A percentile compares a stretch with the other conserved stretches of the same genome.
Evolutionary conservation across 2,329 filamentous ascomycete genomes (phyloP).

Genomic region (Xylaria sp.): DNA sequence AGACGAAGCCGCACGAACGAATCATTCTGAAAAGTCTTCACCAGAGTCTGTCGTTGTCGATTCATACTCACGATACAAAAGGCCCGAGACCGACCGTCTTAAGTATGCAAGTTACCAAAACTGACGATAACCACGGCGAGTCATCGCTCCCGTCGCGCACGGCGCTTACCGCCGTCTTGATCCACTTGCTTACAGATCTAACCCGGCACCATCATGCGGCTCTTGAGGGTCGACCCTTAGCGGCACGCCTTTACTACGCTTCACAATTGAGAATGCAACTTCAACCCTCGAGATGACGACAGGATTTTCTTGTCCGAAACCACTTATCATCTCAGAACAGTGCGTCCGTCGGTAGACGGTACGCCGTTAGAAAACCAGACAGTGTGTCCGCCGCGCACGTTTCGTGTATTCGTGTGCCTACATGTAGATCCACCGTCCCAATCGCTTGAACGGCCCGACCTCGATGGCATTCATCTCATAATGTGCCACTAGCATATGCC

Average conservation of each 20-base stretch:
- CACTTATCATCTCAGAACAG: background rate
- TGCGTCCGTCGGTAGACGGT: conserved; percentile 2
- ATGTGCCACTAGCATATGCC: background rate
- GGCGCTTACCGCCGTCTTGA: conserved; percentile 1
- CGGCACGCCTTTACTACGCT: background rate
- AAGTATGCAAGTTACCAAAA: too few species aligned
- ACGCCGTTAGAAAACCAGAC: too few species aligned
- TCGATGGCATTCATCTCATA: background rate
- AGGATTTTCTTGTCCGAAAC: background rate
- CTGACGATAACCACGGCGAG: background rate
- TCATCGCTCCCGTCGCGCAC: conserved; percentile 15
- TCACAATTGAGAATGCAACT: background rate
- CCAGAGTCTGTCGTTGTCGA: too few species aligned
- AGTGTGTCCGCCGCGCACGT: background rate
- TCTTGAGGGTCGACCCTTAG: background rate
- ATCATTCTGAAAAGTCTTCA: too few species aligned
- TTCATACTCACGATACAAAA: too few species aligned
- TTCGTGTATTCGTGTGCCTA: background rate
- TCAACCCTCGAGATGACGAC: conserved; percentile 1
- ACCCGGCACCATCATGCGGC: conserved; percentile 2
- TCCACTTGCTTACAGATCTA: conserved; percentile 3
- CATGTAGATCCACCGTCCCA: background rate
- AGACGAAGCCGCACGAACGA: background rate
- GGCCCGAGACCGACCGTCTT: too few species aligned
- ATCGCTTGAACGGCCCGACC: background rate